phyloP scores from a whole-genome alignment of 1,139 yeast genomes.

The Debaryomyces coudertii region DNA sequence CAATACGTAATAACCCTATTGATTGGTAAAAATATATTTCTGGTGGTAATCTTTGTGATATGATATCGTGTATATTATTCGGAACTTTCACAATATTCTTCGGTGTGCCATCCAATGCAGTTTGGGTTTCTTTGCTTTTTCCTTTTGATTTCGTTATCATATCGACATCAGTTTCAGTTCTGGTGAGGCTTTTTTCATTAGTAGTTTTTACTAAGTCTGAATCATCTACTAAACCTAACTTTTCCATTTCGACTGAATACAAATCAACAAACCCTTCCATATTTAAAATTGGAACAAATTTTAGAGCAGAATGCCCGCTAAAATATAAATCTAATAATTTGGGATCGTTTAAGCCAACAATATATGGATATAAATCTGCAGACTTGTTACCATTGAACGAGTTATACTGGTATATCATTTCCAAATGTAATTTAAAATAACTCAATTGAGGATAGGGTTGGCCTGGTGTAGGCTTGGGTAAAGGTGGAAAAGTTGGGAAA shows the following conservation, averaged over 20 bases:
- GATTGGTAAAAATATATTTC: constrained; percentile 84
- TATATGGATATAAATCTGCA: constrained; percentile 39
- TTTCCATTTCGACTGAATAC: constrained; percentile 43
- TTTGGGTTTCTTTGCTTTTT: constrained; percentile 3
- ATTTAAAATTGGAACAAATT: constrained; percentile 68
- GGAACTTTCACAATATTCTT: constrained; percentile 52
- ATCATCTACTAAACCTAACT: constrained; percentile 31
- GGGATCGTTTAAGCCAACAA: constrained; percentile 43
- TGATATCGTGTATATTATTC: constrained; percentile 76
- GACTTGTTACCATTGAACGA: constrained; percentile 31
- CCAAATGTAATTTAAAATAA: constrained; percentile 48
- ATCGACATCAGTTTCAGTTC: constrained; percentile 5
- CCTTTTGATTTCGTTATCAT: constrained; percentile 8
- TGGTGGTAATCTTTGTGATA: constrained; percentile 86
- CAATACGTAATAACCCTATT: constrained; percentile 71
- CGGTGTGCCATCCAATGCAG: constrained; percentile 3
- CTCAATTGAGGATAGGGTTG: constrained; percentile 49
- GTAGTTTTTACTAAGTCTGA: constrained; percentile 22
- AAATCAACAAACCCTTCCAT: constrained; percentile 71
- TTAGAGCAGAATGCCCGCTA: constrained; percentile 45
- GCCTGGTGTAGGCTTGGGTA: constrained; percentile 48
- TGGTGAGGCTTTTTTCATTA: constrained; percentile 14
- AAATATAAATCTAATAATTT: constrained; percentile 40
- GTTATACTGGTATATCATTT: constrained; percentile 43
- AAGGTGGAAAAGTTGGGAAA: constrained; percentile 59